Evolutionary conservation across 2,329 filamentous ascomycete species (phyloP).

Genomic region (Alternaria triticina): DNA sequence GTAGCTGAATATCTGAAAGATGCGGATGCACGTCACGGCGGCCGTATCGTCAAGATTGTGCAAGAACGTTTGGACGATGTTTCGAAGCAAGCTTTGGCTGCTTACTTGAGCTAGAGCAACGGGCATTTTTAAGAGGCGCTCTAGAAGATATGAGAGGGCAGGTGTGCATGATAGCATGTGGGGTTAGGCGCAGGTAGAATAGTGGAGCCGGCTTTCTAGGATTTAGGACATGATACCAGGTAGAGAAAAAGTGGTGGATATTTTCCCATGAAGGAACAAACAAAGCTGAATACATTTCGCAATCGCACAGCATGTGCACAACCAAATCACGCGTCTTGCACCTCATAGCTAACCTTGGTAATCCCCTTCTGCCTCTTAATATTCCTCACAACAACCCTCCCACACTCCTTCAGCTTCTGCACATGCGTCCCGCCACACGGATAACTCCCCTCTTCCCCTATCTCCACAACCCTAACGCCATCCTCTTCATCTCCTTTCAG

Average conservation of each 20-base stretch:
- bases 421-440: conserved; percentile 81
- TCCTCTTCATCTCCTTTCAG: conserved; percentile 42
- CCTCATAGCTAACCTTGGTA: conserved; percentile 62
- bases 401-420: conserved; percentile 63
- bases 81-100: conserved; percentile 48
- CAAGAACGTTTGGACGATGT: conserved; percentile 66
- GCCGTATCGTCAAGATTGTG: conserved; percentile 74
- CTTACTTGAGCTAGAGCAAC: conserved; percentile 30
- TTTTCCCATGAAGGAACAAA: neutral
- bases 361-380: conserved; percentile 69
- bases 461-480: conserved; percentile 67
- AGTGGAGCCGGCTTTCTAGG: neutral
- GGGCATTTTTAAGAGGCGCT: neutral
- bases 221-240: conserved; percentile 27
- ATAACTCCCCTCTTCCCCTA: conserved; percentile 72
- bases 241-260: conserved; percentile 9
- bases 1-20: conserved; percentile 80
- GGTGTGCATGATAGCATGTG: neutral
- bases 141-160: neutral
- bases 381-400: conserved; percentile 69
- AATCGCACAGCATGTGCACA: neutral
- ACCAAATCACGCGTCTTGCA: conserved; percentile 21
- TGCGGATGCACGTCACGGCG: conserved; percentile 75
- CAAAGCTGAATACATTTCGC: neutral
- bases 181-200: neutral